phyloP scores from a whole-genome alignment of 2,329 filamentous ascomycete genomes.

The Colletotrichum sp. region DNA sequence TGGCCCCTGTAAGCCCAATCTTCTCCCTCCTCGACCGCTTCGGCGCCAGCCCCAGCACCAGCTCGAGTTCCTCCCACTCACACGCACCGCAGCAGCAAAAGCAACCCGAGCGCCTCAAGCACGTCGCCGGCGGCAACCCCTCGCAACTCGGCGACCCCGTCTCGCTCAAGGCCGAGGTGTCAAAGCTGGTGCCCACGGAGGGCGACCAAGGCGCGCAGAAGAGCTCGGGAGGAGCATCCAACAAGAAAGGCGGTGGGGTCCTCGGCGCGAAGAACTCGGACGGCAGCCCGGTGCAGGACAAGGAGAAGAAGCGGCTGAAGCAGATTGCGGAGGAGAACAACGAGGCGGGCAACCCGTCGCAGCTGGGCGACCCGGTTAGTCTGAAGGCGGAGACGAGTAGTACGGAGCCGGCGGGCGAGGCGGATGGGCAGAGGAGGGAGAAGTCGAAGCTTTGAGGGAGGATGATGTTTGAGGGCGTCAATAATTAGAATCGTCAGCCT shows the following conservation, averaged over 20 bases:
- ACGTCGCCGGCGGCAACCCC: conserved; percentile 33
- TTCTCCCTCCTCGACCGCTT: neutral
- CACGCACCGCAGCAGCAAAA: neutral
- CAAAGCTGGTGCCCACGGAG: conserved; percentile 14
- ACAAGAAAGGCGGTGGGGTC: neutral
- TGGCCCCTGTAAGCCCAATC: conserved; percentile 9
- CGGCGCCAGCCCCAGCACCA: neutral
- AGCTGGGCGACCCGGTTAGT: conserved; percentile 43
- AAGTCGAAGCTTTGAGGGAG: conserved; percentile 13
- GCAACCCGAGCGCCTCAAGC: conserved; percentile 18
- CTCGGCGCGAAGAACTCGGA: conserved; percentile 17
- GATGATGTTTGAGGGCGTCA: rapidly evolving
- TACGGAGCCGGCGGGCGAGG: conserved; percentile 29
- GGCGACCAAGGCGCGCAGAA: neutral
- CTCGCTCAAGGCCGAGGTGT: conserved; percentile 41
- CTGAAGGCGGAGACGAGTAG: conserved; percentile 41
- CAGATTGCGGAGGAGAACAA: conserved; percentile 26
- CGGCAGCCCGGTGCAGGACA: conserved; percentile 8
- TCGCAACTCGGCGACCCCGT: conserved; percentile 43
- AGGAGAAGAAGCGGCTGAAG: conserved; percentile 19
- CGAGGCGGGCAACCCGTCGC: conserved; percentile 37
- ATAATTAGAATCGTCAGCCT: rapidly evolving
- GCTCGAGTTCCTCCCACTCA: neutral
- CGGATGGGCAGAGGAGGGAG: conserved; percentile 23
- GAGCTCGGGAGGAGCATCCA: neutral